These are phyloP conservation scores for Cynanchum wilfordii DNA, from an alignment of 257 asterid species.

Conservation along the genomic window DNA sequence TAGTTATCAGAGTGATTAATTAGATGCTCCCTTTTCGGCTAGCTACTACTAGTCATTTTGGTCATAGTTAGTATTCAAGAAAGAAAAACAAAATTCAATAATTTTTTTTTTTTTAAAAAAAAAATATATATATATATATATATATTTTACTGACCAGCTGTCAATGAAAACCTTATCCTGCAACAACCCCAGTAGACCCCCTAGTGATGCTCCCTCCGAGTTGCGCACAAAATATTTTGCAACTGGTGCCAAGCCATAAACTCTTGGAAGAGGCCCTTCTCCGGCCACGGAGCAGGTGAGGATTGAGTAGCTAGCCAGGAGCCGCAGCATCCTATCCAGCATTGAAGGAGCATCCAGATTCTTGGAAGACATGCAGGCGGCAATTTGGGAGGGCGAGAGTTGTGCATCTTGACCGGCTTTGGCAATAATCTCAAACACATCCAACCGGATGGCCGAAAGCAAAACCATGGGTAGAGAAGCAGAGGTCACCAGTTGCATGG, in stretches of 20 bases:
- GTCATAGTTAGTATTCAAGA: no score
- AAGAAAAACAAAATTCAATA: no score
- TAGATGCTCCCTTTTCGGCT: no score
- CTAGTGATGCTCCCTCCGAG: not conserved
- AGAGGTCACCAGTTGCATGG: slow-evolving; percentile 21
- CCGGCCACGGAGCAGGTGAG: slow-evolving; percentile 6
- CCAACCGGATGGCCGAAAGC: slow-evolving; percentile 25
- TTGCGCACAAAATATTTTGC: slow-evolving; percentile 4
- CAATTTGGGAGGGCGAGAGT: slow-evolving; percentile 30
- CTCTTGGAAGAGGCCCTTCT: not conserved
- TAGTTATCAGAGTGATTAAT: no score
- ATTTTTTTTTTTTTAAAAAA: no score
- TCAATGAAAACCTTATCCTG: slow-evolving; percentile 11
- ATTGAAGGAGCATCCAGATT: slow-evolving; percentile 20
- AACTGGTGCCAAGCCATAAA: slow-evolving; percentile 6
- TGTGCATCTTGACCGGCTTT: slow-evolving; percentile 17
- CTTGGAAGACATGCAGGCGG: slow-evolving; percentile 14
- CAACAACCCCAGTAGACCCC: slow-evolving; percentile 2
- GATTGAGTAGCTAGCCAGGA: slow-evolving; percentile 30
- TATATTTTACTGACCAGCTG: slow-evolving; percentile 7
- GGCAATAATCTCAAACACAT: slow-evolving; percentile 34
- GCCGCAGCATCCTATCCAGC: slow-evolving; percentile 38
- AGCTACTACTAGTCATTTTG: no score
- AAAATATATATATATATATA: no score
- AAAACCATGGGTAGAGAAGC: slow-evolving; percentile 27